Conservation (phyloP, 768 basidiomycete genomes). For the Auriscalpium vulgare region DNA sequence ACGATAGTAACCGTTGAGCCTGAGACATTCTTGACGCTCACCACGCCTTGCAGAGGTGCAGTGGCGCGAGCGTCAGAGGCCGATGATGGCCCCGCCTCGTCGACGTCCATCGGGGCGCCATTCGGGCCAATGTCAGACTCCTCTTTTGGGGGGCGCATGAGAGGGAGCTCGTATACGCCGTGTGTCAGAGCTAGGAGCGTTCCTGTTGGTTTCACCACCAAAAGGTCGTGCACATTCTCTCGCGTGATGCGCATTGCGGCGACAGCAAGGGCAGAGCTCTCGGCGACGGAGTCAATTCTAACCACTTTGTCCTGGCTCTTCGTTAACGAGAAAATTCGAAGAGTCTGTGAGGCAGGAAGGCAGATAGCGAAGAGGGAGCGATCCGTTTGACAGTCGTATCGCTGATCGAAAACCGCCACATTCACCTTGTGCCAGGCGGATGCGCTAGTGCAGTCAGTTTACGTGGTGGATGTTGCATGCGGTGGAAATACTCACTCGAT, state of each 20-base stretch:
- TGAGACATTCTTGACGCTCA: conserved; percentile 39
- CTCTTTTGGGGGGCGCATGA: background rate
- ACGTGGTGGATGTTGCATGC: background rate
- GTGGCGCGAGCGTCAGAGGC: conserved; percentile 2
- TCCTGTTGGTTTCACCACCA: conserved; percentile 54
- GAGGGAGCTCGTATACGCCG: conserved; percentile 31
- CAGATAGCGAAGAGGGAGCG: conserved; percentile 51
- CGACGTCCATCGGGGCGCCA: conserved; percentile 6
- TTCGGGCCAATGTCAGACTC: background rate
- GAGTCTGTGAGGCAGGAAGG: conserved; percentile 36
- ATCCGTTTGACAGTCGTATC: conserved; percentile 46
- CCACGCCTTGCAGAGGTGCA: conserved; percentile 19
- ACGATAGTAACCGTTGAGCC: conserved; percentile 45
- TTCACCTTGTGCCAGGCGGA: conserved; percentile 39
- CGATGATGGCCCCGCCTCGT: background rate
- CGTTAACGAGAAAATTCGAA: conserved; percentile 43
- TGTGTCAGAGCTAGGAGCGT: conserved; percentile 54
- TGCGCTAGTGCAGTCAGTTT: conserved; percentile 2
- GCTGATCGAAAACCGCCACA: conserved; percentile 55
- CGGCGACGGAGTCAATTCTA: conserved; percentile 29
- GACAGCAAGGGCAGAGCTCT: conserved; percentile 42
- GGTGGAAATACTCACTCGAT: conserved; percentile 35
- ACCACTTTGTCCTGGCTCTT: conserved; percentile 35
- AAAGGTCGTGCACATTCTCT: conserved; percentile 54
- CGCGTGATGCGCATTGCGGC: conserved; percentile 59